A percentile compares a stretch with the other conserved stretches of the same genome.
Conservation (phyloP, 352 stramenopile species). For the Poterioochromonas sp. region DNA sequence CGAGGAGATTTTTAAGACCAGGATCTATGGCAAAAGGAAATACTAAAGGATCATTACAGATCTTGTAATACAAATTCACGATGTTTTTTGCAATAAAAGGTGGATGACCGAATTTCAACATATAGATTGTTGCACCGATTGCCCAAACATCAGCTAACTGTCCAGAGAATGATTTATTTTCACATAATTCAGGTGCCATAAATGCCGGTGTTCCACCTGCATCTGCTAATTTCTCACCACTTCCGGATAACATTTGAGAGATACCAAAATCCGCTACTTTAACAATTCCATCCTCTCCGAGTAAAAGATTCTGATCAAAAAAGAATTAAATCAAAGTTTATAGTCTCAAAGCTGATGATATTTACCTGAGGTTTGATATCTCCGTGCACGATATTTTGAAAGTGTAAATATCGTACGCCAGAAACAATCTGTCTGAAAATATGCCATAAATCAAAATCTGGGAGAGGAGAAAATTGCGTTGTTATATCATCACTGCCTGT, state of each 20-base stretch:
- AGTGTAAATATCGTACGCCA: slow-evolving; percentile 80
- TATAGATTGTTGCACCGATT: slow-evolving; percentile 71
- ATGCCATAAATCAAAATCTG: slow-evolving; percentile 44
- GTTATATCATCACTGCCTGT: slow-evolving; percentile 52
- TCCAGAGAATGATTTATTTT: slow-evolving; percentile 59
- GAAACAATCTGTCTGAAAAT: slow-evolving; percentile 70
- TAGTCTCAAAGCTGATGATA: background rate
- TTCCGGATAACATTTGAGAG: slow-evolving; percentile 58
- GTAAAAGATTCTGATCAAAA: slow-evolving; percentile 62
- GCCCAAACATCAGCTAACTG: slow-evolving; percentile 80
- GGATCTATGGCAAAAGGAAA: slow-evolving; percentile 38
- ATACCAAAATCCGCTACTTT: slow-evolving; percentile 84
- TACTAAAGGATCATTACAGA: slow-evolving; percentile 55
- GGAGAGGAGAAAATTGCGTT: slow-evolving; percentile 39
- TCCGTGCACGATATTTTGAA: slow-evolving; percentile 80
- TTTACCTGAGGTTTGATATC: slow-evolving; percentile 67
- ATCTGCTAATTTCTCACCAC: slow-evolving; percentile 57
- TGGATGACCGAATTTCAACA: slow-evolving; percentile 62
- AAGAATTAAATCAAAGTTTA: background rate
- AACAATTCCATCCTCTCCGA: slow-evolving; percentile 68
- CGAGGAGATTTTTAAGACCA: slow-evolving; percentile 38
- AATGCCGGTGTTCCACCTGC: slow-evolving; percentile 76
- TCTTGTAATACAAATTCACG: slow-evolving; percentile 72
- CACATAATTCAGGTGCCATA: slow-evolving; percentile 82
- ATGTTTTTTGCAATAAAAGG: slow-evolving; percentile 76